A percentile compares a stretch with the other conserved stretches of the same genome.
Evolutionary conservation across 2,329 filamentous ascomycete species (phyloP).

Genomic region (Davidsoniella eucalypti): DNA sequence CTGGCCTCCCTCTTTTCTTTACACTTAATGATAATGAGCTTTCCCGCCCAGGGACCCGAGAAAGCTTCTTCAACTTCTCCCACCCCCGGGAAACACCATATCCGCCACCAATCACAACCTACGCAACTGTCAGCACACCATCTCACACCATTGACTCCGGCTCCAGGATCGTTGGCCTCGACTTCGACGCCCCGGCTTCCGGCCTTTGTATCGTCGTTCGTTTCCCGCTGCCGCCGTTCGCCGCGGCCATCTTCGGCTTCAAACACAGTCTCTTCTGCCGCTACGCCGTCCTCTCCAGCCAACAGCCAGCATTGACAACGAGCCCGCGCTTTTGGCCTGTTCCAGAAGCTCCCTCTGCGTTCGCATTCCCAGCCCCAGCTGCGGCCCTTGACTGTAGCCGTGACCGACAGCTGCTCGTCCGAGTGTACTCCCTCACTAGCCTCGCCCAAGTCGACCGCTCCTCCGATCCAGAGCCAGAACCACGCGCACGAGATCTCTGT

Average conservation of each 20-base stretch:
- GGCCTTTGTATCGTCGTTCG: constrained; percentile 4
- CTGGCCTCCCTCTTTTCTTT: background rate
- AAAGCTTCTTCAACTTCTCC: background rate
- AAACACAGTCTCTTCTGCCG: background rate
- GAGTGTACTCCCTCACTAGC: background rate
- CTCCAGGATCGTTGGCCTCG: background rate
- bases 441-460: background rate
- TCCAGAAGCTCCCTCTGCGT: constrained; percentile 9
- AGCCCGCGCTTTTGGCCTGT: constrained; percentile 11
- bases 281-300: background rate
- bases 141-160: background rate
- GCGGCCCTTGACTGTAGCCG: background rate
- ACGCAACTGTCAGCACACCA: background rate
- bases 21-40: constrained; percentile 7
- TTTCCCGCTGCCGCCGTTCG: constrained; percentile 8
- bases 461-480: background rate
- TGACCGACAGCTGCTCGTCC: background rate
- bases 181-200: background rate
- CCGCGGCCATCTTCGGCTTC: background rate
- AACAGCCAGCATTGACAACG: constrained; percentile 11
- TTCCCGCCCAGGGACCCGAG: constrained; percentile 6
- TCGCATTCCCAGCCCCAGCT: constrained; percentile 8
- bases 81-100: background rate
- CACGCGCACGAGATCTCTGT: background rate
- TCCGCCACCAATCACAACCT: background rate